Base-by-base conservation (phyloP, 768 basidiomycete species). In the Auriculariales sp. region DNA sequence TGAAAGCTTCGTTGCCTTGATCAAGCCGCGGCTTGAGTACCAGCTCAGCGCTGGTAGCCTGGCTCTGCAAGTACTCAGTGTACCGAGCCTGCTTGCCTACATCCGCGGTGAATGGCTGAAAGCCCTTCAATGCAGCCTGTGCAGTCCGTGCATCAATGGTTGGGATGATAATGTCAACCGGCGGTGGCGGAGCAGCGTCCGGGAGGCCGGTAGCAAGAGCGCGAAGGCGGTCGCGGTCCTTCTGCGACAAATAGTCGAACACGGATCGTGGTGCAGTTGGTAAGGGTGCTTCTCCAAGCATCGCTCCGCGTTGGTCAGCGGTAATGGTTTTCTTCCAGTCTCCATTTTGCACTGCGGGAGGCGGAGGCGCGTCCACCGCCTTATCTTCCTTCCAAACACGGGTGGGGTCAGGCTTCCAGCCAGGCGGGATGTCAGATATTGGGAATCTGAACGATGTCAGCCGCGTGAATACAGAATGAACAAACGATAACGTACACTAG, bases 201-300 rank as follows among this genome's bases (percentile, higher is more conserved):
- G 35, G 17, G 15, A 44, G n/a, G 47, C 57, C 61, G 5, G 72
- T 57, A 11, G 74, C 62, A 25, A 86, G 73, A 27, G 71, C 72
- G 58, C 81, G 72, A 14, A 99, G 72, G 4, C 93, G 81, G 52
- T 95, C 92, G 50, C 79, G 77, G 58, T 94, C 90, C 58, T 92
- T 93, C 55, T 83, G 77, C 0, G 95, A 94, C 61, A 98, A 78
- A 61, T 81, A 98, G 39, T 98, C 93, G 61, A 94, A 97, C 14
- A 99, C 77, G 0, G 94, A 97, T 10, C 79, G 78, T 2, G 85
- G 77, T 12, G 73, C 75, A 3, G 79, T 65, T 11, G 79, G 72
- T 10, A 87, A 68, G 10, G 78, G 78, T 9, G 76, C 77, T 64
- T 98, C 95, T 49, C 93, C 93, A 0, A 98, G 70, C 17, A 84